A percentile compares a stretch with the other conserved stretches of the same genome.
Conservation (phyloP, 768 basidiomycete species). For the Coprinopsis marcescibilis region DNA sequence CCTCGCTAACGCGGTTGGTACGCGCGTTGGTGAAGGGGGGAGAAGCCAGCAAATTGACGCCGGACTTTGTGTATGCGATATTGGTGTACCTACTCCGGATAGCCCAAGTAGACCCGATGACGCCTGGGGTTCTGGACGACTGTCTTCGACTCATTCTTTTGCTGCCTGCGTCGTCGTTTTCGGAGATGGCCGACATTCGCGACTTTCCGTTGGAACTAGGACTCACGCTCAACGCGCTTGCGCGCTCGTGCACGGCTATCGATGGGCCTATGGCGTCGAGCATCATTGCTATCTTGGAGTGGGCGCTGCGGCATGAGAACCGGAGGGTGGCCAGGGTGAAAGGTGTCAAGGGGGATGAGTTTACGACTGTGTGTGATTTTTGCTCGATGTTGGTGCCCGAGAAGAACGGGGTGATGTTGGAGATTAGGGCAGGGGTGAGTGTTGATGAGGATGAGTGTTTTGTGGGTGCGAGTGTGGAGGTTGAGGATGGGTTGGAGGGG, state of each 20-base stretch:
- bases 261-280: conserved; percentile 32
- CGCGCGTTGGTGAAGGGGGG: conserved; percentile 20
- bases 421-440: conserved; percentile 24
- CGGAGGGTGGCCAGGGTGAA: conserved; percentile 40
- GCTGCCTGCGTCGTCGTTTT: conserved; percentile 18
- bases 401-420: conserved; percentile 17
- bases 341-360: conserved; percentile 42
- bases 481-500: conserved; percentile 44
- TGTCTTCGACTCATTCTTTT: conserved; percentile 20
- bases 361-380: conserved; percentile 40
- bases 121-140: conserved; percentile 18
- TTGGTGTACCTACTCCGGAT: conserved; percentile 26
- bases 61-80: conserved; percentile 26
- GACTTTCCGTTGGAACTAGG: conserved; percentile 32
- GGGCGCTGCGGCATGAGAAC: conserved; percentile 44
- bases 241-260: conserved; percentile 21
- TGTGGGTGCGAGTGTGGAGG: conserved; percentile 23
- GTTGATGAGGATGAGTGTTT: conserved; percentile 38
- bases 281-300: conserved; percentile 44
- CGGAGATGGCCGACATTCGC: conserved; percentile 22
- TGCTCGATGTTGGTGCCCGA: conserved; percentile 22
- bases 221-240: conserved; percentile 24
- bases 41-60: conserved; percentile 21
- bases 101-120: conserved; percentile 24
- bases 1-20: conserved; percentile 37